These are phyloP conservation scores for Citrullus mucosospermus DNA, from an alignment of 306 rosid genomes.

Conservation along the genomic window DNA sequence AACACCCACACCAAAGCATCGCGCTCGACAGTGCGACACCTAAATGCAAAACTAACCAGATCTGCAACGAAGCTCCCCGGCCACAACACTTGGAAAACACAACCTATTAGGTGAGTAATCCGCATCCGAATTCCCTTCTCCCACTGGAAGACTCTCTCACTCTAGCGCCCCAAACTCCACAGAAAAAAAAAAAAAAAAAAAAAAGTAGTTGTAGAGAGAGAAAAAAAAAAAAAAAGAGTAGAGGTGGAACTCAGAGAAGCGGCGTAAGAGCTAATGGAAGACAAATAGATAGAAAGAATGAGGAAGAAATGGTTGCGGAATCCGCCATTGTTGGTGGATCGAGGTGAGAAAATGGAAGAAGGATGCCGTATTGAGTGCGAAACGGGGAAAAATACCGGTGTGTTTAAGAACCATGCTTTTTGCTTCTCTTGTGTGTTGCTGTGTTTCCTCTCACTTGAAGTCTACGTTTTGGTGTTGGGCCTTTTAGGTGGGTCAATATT, in stretches of 20 bases:
- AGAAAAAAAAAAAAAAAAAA: neutral
- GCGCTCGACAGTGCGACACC: constrained; percentile 5
- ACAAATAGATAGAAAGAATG: neutral
- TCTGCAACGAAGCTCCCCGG: constrained; percentile 16
- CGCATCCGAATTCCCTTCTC: neutral
- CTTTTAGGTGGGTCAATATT: constrained; percentile 16
- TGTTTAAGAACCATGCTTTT: neutral
- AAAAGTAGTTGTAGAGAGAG: neutral
- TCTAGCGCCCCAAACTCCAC: constrained; percentile 14
- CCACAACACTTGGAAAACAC: neutral
- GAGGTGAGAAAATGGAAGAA: neutral
- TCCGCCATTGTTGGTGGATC: neutral
- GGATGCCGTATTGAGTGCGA: constrained; percentile 19
- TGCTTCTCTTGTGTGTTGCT: neutral
- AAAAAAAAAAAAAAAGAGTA: neutral
- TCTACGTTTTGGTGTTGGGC: constrained; percentile 30
- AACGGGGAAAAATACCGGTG: constrained; percentile 25
- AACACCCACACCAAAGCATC: constrained; percentile 15
- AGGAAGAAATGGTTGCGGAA: neutral
- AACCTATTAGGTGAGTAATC: neutral
- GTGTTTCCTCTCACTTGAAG: constrained; percentile 34
- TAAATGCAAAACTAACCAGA: constrained; percentile 16
- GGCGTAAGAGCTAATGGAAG: neutral
- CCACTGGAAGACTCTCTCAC: neutral
- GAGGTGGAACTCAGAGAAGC: neutral